Evolutionary conservation across 106 monocot species (phyloP).

Genomic region (Iris macrosiphon): DNA sequence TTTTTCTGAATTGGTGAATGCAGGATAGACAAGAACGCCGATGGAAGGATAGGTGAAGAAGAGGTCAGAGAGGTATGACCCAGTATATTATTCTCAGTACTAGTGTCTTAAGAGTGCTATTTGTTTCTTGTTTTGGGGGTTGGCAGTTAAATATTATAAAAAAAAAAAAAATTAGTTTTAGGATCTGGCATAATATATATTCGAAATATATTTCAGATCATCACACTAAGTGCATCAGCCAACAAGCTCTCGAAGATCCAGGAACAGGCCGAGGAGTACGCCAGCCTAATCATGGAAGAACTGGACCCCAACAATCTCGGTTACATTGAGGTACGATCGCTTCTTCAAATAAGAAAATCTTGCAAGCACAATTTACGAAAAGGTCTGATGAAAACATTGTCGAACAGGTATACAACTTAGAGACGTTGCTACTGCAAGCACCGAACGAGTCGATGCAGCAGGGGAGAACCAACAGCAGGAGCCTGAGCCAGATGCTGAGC

Average conservation of each 20-base stretch:
- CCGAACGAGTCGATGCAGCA: conserved; percentile 32
- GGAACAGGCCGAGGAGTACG: conserved; percentile 92
- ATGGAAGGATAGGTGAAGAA: conserved; percentile 70
- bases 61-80: conserved; percentile 78
- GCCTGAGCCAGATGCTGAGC: conserved; percentile 89
- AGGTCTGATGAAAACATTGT: too few relatives aligned
- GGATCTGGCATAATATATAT: too few relatives aligned
- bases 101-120: too few relatives aligned
- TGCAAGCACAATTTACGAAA: too few relatives aligned
- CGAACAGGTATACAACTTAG: conserved; percentile 85
- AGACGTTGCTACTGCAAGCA: conserved; percentile 81
- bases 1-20: conserved; percentile 2
- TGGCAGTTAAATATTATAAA: too few relatives aligned
- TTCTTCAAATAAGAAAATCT: neutral
- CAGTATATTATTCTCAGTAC: too few relatives aligned
- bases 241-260: conserved; percentile 90
- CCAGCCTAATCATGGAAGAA: conserved; percentile 96
- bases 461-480: conserved; percentile 61
- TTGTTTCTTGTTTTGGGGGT: too few relatives aligned
- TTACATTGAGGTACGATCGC: conserved; percentile 66
- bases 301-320: conserved; percentile 77
- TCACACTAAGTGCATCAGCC: conserved; percentile 76
- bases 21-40: conserved; percentile 96
- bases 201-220: conserved; percentile 53
- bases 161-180: too few relatives aligned